A percentile compares a stretch with the other conserved stretches of the same genome.
Conservation (phyloP, 2,329 filamentous ascomycete genomes). For the Colletotrichum abscissum region DNA sequence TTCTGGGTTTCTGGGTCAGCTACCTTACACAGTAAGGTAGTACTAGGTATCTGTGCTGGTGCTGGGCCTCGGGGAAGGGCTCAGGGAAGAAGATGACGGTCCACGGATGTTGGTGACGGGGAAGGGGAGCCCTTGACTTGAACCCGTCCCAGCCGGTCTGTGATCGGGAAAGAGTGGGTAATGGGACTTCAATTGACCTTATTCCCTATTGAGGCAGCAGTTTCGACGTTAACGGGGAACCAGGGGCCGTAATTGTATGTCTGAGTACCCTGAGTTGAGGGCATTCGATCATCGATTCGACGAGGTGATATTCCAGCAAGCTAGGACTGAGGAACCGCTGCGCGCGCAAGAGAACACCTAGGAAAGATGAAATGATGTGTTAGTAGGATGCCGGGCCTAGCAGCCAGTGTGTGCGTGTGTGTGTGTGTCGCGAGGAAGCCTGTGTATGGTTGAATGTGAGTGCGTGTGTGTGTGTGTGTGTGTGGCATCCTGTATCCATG, state of each 20-base stretch:
- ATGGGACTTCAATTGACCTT: constrained; percentile 11
- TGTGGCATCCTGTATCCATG: neutral
- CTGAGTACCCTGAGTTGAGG: neutral
- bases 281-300: neutral
- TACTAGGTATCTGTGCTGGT: neutral
- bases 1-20: neutral
- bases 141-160: constrained; percentile 15
- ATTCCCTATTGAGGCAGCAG: constrained; percentile 20
- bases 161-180: constrained; percentile 11
- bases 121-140: neutral
- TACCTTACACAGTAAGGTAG: too few relatives aligned
- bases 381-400: neutral
- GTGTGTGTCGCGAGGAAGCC: neutral
- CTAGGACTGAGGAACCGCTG: neutral
- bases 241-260: neutral
- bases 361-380: neutral
- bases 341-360: neutral
- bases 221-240: constrained; percentile 18
- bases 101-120: neutral
- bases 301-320: neutral
- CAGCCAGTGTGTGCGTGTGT: neutral
- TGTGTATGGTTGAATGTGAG: neutral
- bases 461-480: neutral
- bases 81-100: neutral
- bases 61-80: neutral